Evolutionary conservation across 768 basidiomycete genomes (phyloP), one percentile per base, ranked within the genome.

Genomic region (Amanita muscaria): DNA sequence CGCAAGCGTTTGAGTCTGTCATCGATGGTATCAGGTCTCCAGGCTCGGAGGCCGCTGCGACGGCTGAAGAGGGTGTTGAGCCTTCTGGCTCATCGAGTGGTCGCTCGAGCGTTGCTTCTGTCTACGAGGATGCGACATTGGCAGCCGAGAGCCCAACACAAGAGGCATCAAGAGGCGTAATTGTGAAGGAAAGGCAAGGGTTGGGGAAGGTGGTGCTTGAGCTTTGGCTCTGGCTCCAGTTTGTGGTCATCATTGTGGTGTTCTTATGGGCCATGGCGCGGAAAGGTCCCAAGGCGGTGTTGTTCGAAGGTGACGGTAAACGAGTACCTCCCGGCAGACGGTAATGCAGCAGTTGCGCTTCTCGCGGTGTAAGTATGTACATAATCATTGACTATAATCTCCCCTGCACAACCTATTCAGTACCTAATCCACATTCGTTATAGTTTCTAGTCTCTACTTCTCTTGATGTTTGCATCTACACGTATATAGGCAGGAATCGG

Each of bases 211-310:
- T 83, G 39, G 58, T 88, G 51, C 53, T 90, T 39, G 83, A 88
- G 63, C 58, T 85, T 16, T 90, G 88, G 88, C 60, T 90, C 50
- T 88, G 87, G 85, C 59, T 88, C 48, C 88, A 91, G 60, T 88
- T 90, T 56, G 66, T 60, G 6, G 69, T 88, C 49, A 77, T 91
- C 50, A 70, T 89, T 24, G 44, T 80, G 32, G 79, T 88, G 42
- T 90, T 90, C 60, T 59, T 91, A 43, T 88, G 77, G 72, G 76
- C 83, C 25, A 84, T 88, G 80, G 84, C 85, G 47, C 77, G 69
- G 61, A 70, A 76, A 15, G 87, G 88, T 2, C 87, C 87, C 5
- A 80, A 79, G 64, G 72, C 72, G 42, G 76, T 89, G 23, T 53
- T 88, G 46, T 39, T 46, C 32, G 44, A 46, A 42, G 36, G 44